Percentiles rank a stretch among this genome's conserved stretches.
Evolutionary conservation across 2,329 filamentous ascomycete genomes (phyloP).

Genomic region (Phoma sp.): DNA sequence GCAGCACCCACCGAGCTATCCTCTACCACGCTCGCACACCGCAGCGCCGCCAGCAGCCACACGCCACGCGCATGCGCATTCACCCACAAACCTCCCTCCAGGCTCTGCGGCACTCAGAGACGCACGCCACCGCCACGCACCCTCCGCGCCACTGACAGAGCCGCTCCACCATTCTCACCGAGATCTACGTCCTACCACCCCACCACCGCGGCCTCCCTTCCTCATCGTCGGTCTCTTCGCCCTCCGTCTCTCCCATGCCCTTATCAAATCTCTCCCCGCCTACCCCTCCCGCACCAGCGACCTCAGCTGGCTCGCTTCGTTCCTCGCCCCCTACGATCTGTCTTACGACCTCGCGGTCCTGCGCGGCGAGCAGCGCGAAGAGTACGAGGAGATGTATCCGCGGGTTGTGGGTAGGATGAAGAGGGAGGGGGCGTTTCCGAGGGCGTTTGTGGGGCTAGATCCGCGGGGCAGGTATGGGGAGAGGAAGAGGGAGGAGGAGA

Average conservation of each 20-base stretch:
- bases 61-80: no score
- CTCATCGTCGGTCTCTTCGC: slow-evolving; percentile 37
- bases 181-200: not conserved
- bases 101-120: no score
- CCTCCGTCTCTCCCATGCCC: slow-evolving; percentile 23
- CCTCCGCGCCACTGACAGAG: not conserved
- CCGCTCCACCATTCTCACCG: not conserved
- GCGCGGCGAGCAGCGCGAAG: slow-evolving; percentile 15
- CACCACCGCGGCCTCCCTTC: slow-evolving; percentile 3
- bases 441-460: slow-evolving; percentile 32
- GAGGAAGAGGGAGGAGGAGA: not conserved
- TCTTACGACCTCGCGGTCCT: slow-evolving; percentile 28
- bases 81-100: no score
- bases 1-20: not conserved
- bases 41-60: slow-evolving; percentile 1
- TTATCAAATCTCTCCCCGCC: slow-evolving; percentile 23
- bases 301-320: slow-evolving; percentile 26
- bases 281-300: slow-evolving; percentile 23
- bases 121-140: no score
- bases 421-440: slow-evolving; percentile 27
- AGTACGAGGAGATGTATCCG: slow-evolving; percentile 26
- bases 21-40: not conserved
- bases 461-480: slow-evolving; percentile 17
- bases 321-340: slow-evolving; percentile 22
- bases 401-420: slow-evolving; percentile 29